Evolutionary conservation across 2,329 filamentous ascomycete species (phyloP).

Genomic region (Pseudogymnoascus sp.): DNA sequence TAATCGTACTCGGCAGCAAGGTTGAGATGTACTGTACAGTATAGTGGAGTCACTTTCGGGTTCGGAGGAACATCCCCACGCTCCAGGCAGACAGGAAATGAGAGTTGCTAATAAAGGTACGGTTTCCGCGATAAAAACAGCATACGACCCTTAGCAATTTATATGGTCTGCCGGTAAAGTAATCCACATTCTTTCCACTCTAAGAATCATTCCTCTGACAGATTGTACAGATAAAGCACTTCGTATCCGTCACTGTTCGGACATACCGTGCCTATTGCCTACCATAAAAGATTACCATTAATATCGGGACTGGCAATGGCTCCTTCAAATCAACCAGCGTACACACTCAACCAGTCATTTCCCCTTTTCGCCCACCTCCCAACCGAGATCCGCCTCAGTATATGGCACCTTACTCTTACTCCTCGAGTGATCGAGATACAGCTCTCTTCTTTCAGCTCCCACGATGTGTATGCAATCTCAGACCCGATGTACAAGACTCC

Average conservation of each 20-base stretch:
- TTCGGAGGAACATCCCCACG: neutral
- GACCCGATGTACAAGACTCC: neutral
- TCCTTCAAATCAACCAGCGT: neutral
- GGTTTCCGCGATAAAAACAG: no score
- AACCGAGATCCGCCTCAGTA: slow-evolving; percentile 17
- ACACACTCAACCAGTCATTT: slow-evolving; percentile 10
- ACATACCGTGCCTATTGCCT: neutral
- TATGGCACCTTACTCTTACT: slow-evolving; percentile 18
- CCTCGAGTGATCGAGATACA: slow-evolving; percentile 15
- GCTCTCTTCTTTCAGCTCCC: neutral
- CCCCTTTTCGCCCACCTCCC: slow-evolving; percentile 17
- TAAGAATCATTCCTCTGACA: neutral
- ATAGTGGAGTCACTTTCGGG: neutral
- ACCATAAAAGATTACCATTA: neutral
- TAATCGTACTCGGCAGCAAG: neutral
- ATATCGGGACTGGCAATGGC: neutral
- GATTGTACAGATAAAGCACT: neutral
- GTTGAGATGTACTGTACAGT: neutral
- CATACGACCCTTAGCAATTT: no score
- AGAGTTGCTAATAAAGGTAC: neutral
- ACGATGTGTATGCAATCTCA: neutral
- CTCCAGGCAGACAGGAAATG: slow-evolving; percentile 2
- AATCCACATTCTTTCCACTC: neutral
- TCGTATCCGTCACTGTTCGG: neutral
- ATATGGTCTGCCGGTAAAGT: no score